Percentiles rank a stretch among this genome's conserved stretches.
Conservation (phyloP, 768 basidiomycete species). For the Suillus clintonianus region DNA sequence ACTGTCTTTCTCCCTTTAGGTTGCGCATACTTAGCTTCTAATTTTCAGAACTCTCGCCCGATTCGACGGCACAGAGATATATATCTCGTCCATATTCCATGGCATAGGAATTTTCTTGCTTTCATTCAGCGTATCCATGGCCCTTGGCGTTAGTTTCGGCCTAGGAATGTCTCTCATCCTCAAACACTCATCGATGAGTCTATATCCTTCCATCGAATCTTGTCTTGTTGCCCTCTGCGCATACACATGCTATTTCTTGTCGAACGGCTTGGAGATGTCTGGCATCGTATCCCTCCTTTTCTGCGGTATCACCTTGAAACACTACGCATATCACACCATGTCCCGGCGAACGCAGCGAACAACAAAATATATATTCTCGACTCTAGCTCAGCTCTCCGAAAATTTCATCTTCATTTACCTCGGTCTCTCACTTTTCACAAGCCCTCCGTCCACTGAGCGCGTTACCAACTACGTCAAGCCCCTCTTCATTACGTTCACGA, state of each 20-base stretch:
- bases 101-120: constrained; percentile 97
- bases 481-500: constrained; percentile 89
- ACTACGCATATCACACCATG: constrained; percentile 99
- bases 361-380: constrained; percentile 93
- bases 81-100: constrained; percentile 86
- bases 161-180: constrained; percentile 88
- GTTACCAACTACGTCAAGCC: constrained; percentile 91
- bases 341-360: constrained; percentile 91
- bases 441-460: constrained; percentile 72
- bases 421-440: constrained; percentile 94
- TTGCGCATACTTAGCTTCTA: constrained; percentile 2
- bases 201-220: constrained; percentile 94
- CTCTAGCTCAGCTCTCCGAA: constrained; percentile 92
- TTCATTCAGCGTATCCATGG: constrained; percentile 94
- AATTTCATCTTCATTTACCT: constrained; percentile 99
- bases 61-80: constrained; percentile 89
- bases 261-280: constrained; percentile 91
- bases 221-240: constrained; percentile 93
- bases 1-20: neutral
- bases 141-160: constrained; percentile 89
- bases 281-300: constrained; percentile 98
- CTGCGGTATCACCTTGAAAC: constrained; percentile 98
- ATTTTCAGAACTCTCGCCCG: constrained; percentile 77
- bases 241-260: constrained; percentile 98
- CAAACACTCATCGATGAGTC: constrained; percentile 87